Conservation (phyloP, 1,139 yeast genomes). For the Yamadazyma trypodendri region DNA sequence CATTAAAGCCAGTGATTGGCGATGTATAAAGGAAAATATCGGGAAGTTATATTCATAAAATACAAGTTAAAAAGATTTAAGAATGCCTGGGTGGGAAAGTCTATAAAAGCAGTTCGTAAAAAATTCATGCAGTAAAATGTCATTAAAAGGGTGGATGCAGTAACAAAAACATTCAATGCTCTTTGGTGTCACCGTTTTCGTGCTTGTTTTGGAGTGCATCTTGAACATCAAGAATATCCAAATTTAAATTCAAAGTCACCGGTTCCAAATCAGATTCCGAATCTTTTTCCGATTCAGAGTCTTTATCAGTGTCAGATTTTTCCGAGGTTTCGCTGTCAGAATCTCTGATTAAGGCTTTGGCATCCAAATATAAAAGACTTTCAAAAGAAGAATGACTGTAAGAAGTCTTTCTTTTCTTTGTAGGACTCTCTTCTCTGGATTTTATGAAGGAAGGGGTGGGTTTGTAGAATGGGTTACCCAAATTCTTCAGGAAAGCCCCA, state of each 20-base stretch:
- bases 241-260: background rate
- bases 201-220: background rate
- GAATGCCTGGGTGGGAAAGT: background rate
- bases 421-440: constrained; percentile 12
- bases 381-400: constrained; percentile 47
- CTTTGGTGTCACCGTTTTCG: background rate
- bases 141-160: background rate
- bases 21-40: constrained; percentile 10
- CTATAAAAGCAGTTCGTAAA: background rate
- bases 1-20: constrained; percentile 53
- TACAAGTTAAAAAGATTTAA: background rate
- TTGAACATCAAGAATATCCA: background rate
- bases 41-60: background rate
- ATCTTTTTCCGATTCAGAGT: background rate
- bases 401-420: constrained; percentile 17
- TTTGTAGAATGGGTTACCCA: constrained; percentile 19
- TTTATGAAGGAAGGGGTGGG: constrained; percentile 13
- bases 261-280: background rate
- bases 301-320: constrained; percentile 4
- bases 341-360: background rate
- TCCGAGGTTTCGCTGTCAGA: constrained; percentile 3
- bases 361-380: constrained; percentile 34
- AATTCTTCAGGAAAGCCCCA: constrained; percentile 6
- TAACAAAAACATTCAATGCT: background rate
- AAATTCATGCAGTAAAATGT: background rate